Evolutionary conservation across 192 early-diverging fungal genomes (phyloP).

Genomic region (Linnemannia schmuckeri): DNA sequence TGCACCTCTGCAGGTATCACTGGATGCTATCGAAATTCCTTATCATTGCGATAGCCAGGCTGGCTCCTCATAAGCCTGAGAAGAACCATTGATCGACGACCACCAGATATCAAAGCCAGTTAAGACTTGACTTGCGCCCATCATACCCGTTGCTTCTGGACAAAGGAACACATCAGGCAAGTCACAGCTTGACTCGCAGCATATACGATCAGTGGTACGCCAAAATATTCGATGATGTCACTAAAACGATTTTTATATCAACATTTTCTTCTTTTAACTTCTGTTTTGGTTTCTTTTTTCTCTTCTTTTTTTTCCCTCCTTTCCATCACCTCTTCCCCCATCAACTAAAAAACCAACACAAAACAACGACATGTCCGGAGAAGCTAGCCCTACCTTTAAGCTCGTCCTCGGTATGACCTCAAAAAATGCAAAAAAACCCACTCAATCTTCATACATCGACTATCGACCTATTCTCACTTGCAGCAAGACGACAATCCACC

Average conservation of each 20-base stretch:
- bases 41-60: too few species aligned
- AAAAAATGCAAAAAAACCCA: background rate
- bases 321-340: constrained; percentile 2
- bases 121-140: background rate
- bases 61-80: too few species aligned
- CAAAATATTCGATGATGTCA: constrained; percentile 4
- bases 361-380: constrained; percentile 43
- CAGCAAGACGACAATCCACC: background rate
- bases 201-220: background rate
- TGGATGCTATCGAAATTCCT: too few species aligned
- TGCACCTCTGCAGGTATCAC: too few species aligned
- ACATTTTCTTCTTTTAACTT: constrained; percentile 12
- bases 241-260: background rate
- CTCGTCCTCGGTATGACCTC: constrained; percentile 84
- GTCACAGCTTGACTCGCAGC: background rate
- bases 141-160: background rate
- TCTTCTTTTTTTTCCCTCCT: background rate
- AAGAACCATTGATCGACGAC: too few species aligned
- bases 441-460: background rate
- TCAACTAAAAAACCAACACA: background rate
- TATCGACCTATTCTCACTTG: background rate
- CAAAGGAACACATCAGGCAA: background rate
- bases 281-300: constrained; percentile 15
- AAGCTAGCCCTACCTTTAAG: constrained; percentile 81
- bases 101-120: too few species aligned